Evolutionary conservation across 2,329 filamentous ascomycete species (phyloP), one percentile per base, ranked within the genome.

Genomic region (Cladosporium sp.): DNA sequence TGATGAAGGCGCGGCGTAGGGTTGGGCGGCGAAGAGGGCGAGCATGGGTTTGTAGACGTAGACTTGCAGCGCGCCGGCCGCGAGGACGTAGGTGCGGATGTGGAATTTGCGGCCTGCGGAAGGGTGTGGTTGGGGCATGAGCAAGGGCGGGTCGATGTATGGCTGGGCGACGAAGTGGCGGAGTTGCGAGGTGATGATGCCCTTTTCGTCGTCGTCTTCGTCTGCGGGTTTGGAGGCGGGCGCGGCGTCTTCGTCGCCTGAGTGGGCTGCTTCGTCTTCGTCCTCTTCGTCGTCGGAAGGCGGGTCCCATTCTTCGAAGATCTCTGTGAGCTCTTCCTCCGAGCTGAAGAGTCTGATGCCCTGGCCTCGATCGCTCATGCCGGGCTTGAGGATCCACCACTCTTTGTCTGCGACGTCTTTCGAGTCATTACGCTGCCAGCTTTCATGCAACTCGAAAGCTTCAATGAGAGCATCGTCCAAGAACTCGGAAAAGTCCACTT

Each of bases 371-470:
- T 98, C 93, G 68, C 89, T 95, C 93, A 98, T 97, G 8, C 92
- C 87, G 0, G 93, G 92, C 72, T 98, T 98, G 55, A 98, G 70
- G 59, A 98, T 97, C 93, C 93, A 98, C 92, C 92, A 98, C 67
- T 95, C 83, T 43, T 71, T 61, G 31, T 70, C 60, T 10, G 55
- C 53, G 2, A 50, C 51, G 3, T 63, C 64, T 11, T 69, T 70
- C 1, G 52, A 54, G 46, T 80, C 81, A 61, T 95, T 95, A 43
- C 76, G 77, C 32, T 81, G 80, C 69, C 95, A 78, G 60, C 87
- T 91, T 53, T 89, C 88, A 16, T 85, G 79, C 48, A 98, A 72
- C 64, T 97, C 93, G 68, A 86, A 97, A 1, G 67, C 67, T 68
- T 98, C 93, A 2, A 95, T 77, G 7, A 98, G 74, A 0, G 93